phyloP scores from a whole-genome alignment of 2,329 filamentous ascomycete species.

The Stemphylium beticola region DNA sequence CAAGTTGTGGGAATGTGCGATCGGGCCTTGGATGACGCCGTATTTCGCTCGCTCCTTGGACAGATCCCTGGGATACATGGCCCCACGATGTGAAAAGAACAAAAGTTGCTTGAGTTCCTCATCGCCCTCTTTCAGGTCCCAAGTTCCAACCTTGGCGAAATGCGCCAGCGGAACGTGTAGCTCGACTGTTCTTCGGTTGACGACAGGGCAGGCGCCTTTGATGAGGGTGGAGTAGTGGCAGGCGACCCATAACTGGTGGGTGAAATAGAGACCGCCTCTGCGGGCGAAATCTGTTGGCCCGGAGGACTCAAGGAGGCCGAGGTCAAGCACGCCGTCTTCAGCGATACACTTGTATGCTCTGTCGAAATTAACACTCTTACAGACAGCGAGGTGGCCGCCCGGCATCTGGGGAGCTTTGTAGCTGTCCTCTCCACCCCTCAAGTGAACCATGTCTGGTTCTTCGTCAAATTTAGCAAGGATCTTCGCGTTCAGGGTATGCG shows the following conservation, averaged over 20 bases:
- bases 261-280: conserved; percentile 2
- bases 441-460: neutral
- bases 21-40: neutral
- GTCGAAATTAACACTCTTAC: neutral
- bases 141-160: neutral
- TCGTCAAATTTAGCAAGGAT: neutral
- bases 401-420: neutral
- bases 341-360: neutral
- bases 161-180: conserved; percentile 1
- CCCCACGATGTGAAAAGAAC: neutral
- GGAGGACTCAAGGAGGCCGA: neutral
- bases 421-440: too few relatives aligned
- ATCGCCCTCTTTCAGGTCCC: neutral
- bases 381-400: neutral
- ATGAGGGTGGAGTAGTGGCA: neutral
- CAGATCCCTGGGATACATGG: neutral
- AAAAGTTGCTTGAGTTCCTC: neutral
- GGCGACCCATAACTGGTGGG: conserved; percentile 1
- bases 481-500: neutral
- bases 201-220: neutral
- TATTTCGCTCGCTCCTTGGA: neutral
- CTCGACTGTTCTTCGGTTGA: neutral
- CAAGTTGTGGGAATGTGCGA: neutral
- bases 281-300: neutral
- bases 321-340: neutral